Conservation (phyloP, 257 asterid species). For the Solanum verrucosum region DNA sequence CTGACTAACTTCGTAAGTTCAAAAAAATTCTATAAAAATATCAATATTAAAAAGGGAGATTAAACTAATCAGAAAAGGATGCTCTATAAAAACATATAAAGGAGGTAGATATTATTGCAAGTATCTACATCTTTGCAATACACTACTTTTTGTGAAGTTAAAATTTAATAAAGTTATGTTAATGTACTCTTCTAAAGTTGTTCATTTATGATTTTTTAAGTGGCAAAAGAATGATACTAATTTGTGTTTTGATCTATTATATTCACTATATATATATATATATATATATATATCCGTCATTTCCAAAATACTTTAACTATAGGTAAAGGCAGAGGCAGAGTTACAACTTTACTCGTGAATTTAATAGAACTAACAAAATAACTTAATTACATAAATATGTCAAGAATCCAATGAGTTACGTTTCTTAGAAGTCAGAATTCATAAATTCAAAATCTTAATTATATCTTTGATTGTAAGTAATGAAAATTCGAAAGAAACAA, state of each 20-base stretch:
- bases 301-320: background rate
- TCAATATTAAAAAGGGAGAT: too few species aligned
- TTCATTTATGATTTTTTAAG: background rate
- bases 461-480: background rate
- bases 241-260: background rate
- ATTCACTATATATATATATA: too few species aligned
- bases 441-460: background rate
- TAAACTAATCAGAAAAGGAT: too few species aligned
- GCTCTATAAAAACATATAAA: too few species aligned
- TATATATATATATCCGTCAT: too few species aligned
- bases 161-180: background rate
- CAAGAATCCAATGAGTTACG: background rate
- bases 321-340: background rate
- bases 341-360: background rate
- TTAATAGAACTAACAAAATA: background rate
- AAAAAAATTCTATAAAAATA: too few species aligned
- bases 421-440: too few species aligned
- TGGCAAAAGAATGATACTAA: background rate
- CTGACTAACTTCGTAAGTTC: too few species aligned
- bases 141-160: background rate
- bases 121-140: too few species aligned
- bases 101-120: too few species aligned
- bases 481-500: too few species aligned
- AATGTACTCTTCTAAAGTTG: background rate
- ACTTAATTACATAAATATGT: background rate